Percentiles rank a stretch among this genome's conserved stretches.
Conservation (phyloP, 139 green algal genomes). For the Trebouxia sp. region DNA sequence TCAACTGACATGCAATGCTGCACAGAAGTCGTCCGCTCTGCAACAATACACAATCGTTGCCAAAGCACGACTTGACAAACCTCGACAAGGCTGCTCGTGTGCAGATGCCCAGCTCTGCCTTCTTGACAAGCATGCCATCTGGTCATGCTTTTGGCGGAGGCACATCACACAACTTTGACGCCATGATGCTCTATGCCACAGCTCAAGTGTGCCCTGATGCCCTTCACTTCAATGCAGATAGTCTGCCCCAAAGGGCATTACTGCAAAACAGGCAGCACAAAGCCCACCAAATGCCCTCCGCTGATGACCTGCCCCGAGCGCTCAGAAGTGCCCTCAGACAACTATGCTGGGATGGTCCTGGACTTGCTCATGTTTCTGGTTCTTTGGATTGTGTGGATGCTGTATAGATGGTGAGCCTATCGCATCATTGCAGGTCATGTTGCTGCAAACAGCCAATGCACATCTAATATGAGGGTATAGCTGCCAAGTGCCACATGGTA, state of each 20-base stretch:
- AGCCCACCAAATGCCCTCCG: conserved; percentile 46
- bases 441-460: not conserved
- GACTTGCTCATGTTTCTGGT: conserved; percentile 47
- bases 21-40: too few relatives aligned
- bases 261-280: conserved; percentile 48
- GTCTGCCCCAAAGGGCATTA: conserved; percentile 48
- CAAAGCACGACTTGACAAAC: too few relatives aligned
- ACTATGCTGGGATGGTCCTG: conserved; percentile 41
- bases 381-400: conserved; percentile 46
- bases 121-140: too few relatives aligned
- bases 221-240: conserved; percentile 3
- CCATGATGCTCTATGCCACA: too few relatives aligned
- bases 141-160: too few relatives aligned
- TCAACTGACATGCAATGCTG: too few relatives aligned
- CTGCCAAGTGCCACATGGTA: not conserved
- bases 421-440: not conserved
- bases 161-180: too few relatives aligned
- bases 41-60: too few relatives aligned
- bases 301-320: conserved; percentile 43
- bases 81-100: too few relatives aligned
- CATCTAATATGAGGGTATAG: not conserved
- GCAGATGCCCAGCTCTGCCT: not conserved
- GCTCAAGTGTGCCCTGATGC: too few relatives aligned
- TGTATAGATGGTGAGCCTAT: conserved; percentile 26
- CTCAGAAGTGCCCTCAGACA: conserved; percentile 47